Evolutionary conservation across 495 filamentous ascomycete species (phyloP), one percentile per base, ranked within the genome.

Genomic region (Lentithecium fluviatile): DNA sequence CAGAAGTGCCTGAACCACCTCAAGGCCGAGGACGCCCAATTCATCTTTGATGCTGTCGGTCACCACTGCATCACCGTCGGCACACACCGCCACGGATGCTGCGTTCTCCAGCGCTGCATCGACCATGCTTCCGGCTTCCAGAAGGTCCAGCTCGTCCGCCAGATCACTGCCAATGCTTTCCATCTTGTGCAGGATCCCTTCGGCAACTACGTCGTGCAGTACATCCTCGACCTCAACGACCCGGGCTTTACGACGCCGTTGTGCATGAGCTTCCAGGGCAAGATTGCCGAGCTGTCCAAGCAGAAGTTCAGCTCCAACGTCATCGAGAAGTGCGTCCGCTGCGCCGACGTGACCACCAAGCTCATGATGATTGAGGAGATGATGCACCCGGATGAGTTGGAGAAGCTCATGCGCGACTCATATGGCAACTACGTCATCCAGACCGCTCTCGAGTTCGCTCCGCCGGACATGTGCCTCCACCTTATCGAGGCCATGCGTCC

Each of bases 271-370:
- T 97, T 97, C 78, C 71, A 78, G 25, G 85, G 86, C 57, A 83
- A 88, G 64, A 85, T 97, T 65, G 74, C 82, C 26, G 74, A 79
- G 46, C 78, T 97, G 11, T 96, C 95, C 3, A 94, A 90, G 75
- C 95, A 97, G 74, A 98, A 98, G 75, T 98, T 98, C 77, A 96
- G 91, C 78, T 97, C 93, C 54, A 98, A 98, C 68, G 94, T 98
- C 49, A 90, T 98, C 57, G 94, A 98, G 76, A 97, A 97, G 75
- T 96, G 92, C 70, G 83, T 98, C 46, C 90, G 93, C 25, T 91
- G 87, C 69, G 85, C 90, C 0, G 82, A 86, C 42, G 69, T 78
- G 4, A 73, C 75, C 3, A 85, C 87, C 40, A 90, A 88, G 66
- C 88, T 89, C 65, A 80, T 85, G 62, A 83, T 98, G 75, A 87